Percentiles rank a stretch among this genome's conserved stretches.
Evolutionary conservation across 2,329 filamentous ascomycete species (phyloP).

Genomic region (Colletotrichum horii): DNA sequence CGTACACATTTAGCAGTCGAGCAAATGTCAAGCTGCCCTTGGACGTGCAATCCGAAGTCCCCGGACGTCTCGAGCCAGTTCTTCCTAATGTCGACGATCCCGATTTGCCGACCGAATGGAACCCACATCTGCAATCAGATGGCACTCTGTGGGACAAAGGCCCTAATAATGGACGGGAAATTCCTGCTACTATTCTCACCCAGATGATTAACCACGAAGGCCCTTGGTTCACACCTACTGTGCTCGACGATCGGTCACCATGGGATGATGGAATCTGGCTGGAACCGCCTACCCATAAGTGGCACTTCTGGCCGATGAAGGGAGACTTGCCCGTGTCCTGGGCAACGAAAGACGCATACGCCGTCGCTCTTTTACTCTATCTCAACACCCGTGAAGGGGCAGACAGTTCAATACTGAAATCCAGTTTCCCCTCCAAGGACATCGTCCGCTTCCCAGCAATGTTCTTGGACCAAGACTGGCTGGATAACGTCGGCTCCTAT

Average conservation of each 20-base stretch:
- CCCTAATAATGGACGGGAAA: not conserved
- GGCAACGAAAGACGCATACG: not conserved
- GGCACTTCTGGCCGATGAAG: not conserved
- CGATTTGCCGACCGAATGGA: not conserved
- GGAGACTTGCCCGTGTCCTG: conserved; percentile 16
- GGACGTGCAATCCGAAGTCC: not conserved
- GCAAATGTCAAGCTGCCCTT: not conserved
- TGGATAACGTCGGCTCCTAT: not conserved
- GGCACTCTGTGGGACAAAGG: not conserved
- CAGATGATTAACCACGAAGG: not conserved
- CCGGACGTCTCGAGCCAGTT: not conserved
- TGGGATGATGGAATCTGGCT: not conserved
- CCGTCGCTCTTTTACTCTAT: not conserved
- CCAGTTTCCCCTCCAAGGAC: not conserved
- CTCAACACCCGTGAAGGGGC: not conserved
- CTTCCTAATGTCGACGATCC: not conserved
- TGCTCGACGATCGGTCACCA: not conserved
- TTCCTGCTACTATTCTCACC: not conserved
- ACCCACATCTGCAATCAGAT: not conserved
- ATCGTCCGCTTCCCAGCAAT: not conserved
- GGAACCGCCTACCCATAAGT: not conserved
- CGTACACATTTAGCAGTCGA: not conserved
- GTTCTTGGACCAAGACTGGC: not conserved
- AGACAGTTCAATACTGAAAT: not conserved
- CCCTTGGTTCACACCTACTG: not conserved